Base-by-base conservation (phyloP, 495 filamentous ascomycete species). In the Aspergillus bridgeri region DNA sequence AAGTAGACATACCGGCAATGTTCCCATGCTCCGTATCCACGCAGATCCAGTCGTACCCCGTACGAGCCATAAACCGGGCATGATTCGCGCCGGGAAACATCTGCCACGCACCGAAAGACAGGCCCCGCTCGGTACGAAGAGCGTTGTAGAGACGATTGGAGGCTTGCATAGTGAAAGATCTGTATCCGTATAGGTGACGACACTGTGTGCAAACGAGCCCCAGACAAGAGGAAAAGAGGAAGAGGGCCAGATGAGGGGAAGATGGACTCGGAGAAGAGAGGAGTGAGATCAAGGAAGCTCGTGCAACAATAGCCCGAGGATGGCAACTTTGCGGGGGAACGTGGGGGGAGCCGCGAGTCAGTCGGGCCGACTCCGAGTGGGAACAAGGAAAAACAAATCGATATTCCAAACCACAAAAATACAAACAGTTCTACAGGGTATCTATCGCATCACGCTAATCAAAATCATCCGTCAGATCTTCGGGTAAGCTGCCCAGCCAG, bases 401-500 rank as follows among this genome's bases (percentile, higher is more conserved):
- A n/a, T n/a, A n/a, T n/a, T n/a, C n/a, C n/a, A n/a, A n/a, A n/a
- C n/a, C n/a, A n/a, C n/a, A n/a, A 33, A 33, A 6, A 33, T 9
- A 33, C 4, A 33, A 11, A 33, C 29, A 33, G 2, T 2, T 33
- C 13, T 9, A 7, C 4, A 33, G 33, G 33, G 33, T 38, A 38
- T 38, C 33, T 15, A 38, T 38, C 9, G 6, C 11, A 27, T 2
- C 33, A 38, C 6, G 17, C 9, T 38, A 38, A 4, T 38, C 33
- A 9, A 38, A 38, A 1, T 38, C 33, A 15, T 13, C 33, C 1
- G 33, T 15, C 33, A 38, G 17, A 38, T 38, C 33, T 2, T 38
- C 9, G 9, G 62, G 62, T 17, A 61, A 23, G 43, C 62, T 65
- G 21, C 61, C 59, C 51, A 65, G 18, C 59, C 62, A 65, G 6